Percentiles rank a stretch among this genome's conserved stretches.
Evolutionary conservation across 169 alveolate species (phyloP).

Genomic region (Besnoitia besnoiti): DNA sequence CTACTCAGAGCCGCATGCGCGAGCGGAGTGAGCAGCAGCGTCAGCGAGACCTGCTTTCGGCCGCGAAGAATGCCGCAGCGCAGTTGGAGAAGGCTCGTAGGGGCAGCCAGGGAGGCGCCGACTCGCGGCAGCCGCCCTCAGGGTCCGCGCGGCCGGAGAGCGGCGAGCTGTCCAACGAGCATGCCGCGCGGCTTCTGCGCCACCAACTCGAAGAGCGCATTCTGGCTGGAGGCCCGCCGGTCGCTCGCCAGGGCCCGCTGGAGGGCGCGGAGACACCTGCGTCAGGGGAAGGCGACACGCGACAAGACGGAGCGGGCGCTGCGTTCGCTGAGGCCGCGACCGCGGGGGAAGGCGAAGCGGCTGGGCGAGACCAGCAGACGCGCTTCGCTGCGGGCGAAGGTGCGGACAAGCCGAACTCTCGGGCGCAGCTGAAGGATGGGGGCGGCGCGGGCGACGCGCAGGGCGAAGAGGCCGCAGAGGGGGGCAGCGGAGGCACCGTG

Average conservation of each 20-base stretch:
- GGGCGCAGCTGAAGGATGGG: not conserved
- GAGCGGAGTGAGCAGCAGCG: slow-evolving; percentile 47
- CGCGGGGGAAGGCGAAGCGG: not conserved
- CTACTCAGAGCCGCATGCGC: slow-evolving; percentile 45
- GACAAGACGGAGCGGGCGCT: slow-evolving; percentile 33
- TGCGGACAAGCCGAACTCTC: not conserved
- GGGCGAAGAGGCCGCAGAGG: not conserved
- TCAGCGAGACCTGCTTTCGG: not conserved
- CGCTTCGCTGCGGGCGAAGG: not conserved
- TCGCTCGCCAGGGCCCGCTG: not conserved
- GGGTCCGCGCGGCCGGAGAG: too few species aligned
- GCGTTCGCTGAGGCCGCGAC: not conserved
- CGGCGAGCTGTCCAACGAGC: slow-evolving; percentile 34
- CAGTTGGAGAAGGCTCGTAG: not conserved
- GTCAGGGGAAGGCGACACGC: not conserved
- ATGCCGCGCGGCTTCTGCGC: slow-evolving; percentile 42
- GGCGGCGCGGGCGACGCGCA: not conserved
- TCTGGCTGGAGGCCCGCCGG: not conserved
- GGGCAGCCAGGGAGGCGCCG: not conserved
- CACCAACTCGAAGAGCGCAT: not conserved
- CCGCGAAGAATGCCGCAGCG: not conserved
- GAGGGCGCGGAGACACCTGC: not conserved
- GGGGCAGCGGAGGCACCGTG: not conserved
- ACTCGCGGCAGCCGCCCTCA: not conserved
- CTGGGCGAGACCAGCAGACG: not conserved